These are phyloP conservation scores for Artemisia princeps DNA, from an alignment of 140 eudicot species.

Conservation along the genomic window DNA sequence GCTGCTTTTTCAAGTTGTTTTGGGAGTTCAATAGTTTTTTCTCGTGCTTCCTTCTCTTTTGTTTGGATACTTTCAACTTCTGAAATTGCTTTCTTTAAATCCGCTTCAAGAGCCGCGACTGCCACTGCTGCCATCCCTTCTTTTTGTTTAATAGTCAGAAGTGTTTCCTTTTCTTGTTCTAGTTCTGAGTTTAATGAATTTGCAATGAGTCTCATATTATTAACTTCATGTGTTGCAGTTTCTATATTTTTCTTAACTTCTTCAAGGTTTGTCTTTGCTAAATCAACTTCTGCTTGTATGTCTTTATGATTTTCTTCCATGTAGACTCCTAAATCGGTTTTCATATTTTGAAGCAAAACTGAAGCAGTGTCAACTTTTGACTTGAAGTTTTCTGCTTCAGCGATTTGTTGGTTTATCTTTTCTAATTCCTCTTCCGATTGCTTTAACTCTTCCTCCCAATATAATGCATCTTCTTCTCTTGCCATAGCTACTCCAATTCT, in stretches of 20 bases:
- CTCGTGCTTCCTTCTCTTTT: constrained; percentile 57
- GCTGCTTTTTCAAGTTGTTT: constrained; percentile 48
- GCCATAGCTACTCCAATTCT: constrained; percentile 52
- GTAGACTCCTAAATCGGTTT: constrained; percentile 57
- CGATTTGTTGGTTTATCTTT: constrained; percentile 36
- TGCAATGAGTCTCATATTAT: constrained; percentile 36
- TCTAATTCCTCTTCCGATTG: constrained; percentile 56
- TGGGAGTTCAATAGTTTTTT: constrained; percentile 48
- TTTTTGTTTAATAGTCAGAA: constrained; percentile 32
- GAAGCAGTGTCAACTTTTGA: constrained; percentile 48
- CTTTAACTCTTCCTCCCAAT: constrained; percentile 53
- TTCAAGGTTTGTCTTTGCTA: constrained; percentile 49
- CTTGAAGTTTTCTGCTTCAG: constrained; percentile 40
- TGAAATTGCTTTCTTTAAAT: constrained; percentile 34
- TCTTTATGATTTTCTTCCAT: constrained; percentile 50
- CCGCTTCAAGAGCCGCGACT: constrained; percentile 51
- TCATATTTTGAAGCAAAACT: constrained; percentile 38
- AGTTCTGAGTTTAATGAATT: constrained; percentile 46
- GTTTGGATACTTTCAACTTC: constrained; percentile 39
- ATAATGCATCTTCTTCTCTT: constrained; percentile 43
- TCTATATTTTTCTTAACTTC: constrained; percentile 49
- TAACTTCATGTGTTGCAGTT: constrained; percentile 41
- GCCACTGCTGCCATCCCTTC: constrained; percentile 63
- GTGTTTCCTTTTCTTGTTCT: constrained; percentile 51
- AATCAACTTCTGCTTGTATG: constrained; percentile 41